phyloP scores from a whole-genome alignment of 1,284 basidiomycete species.

The Trichosporon faecale region DNA sequence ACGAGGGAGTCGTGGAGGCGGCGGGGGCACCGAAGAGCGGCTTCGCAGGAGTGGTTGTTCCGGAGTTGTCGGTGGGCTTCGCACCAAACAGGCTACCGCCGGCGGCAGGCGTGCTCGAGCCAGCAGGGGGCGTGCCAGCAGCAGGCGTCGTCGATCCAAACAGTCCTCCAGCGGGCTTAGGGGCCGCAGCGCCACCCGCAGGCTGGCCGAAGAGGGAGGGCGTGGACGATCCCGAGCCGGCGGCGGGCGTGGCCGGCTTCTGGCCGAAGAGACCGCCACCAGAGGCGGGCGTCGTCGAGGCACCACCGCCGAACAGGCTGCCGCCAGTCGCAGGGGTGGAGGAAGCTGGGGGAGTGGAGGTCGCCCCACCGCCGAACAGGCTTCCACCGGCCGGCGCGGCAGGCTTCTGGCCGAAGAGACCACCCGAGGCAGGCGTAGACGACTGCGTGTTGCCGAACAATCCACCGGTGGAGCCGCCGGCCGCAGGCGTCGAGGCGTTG shows the following conservation, averaged over 20 bases:
- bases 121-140: conserved; percentile 13
- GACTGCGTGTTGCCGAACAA: conserved; percentile 25
- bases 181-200: conserved; percentile 11
- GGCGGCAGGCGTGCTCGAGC: conserved; percentile 17
- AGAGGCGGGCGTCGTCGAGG: conserved; percentile 13
- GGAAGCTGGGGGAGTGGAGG: conserved; percentile 20
- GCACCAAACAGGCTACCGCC: conserved; percentile 22
- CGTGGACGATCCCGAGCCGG: conserved; percentile 1
- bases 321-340: conserved; percentile 27
- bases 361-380: conserved; percentile 32
- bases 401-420: conserved; percentile 21
- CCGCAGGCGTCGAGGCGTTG: neutral
- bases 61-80: conserved; percentile 19
- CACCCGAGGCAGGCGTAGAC: conserved; percentile 35
- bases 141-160: conserved; percentile 22
- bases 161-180: conserved; percentile 20
- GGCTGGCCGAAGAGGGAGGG: conserved; percentile 26
- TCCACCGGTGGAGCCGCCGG: conserved; percentile 6
- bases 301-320: conserved; percentile 32
- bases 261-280: conserved; percentile 19
- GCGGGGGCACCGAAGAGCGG: conserved; percentile 41
- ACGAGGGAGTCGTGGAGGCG: conserved; percentile 37
- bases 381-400: conserved; percentile 26
- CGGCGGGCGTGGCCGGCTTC: conserved; percentile 17
- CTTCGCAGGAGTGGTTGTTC: conserved; percentile 42